A percentile compares a stretch with the other conserved stretches of the same genome.
Evolutionary conservation across 2,329 filamentous ascomycete species (phyloP).

Genomic region (Aureobasidium sp.): DNA sequence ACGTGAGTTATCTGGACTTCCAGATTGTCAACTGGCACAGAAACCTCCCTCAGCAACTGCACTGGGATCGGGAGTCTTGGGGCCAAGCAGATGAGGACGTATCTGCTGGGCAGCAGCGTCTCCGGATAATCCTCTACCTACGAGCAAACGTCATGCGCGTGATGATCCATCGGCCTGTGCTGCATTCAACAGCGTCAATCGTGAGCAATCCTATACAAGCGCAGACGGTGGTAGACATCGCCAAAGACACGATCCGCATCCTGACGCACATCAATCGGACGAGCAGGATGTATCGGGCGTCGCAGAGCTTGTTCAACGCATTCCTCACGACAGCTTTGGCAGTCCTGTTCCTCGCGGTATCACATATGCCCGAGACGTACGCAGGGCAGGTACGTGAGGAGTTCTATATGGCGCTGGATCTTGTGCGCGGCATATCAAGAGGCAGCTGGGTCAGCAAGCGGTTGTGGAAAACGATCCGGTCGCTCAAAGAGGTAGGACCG

Average conservation of each 20-base stretch:
- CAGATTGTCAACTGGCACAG: constrained; percentile 85
- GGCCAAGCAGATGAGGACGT: constrained; percentile 32
- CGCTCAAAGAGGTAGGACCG: constrained; percentile 65
- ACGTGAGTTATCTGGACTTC: constrained; percentile 74
- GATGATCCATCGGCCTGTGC: constrained; percentile 76
- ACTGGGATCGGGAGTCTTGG: constrained; percentile 43
- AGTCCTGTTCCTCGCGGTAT: constrained; percentile 68
- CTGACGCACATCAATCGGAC: constrained; percentile 65
- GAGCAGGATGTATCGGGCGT: constrained; percentile 61
- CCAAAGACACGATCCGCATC: constrained; percentile 69
- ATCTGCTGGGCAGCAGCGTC: constrained; percentile 53
- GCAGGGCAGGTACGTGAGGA: constrained; percentile 62
- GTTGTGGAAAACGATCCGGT: constrained; percentile 64
- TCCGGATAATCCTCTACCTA: constrained; percentile 78
- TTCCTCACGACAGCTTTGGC: constrained; percentile 70
- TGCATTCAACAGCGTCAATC: constrained; percentile 80
- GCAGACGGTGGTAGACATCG: constrained; percentile 65
- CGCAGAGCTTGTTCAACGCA: constrained; percentile 74
- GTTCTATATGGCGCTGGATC: constrained; percentile 70
- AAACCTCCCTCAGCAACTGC: constrained; percentile 56
- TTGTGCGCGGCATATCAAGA: constrained; percentile 65
- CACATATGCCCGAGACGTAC: constrained; percentile 67
- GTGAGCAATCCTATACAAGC: constrained; percentile 67
- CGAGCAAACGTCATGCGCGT: constrained; percentile 87
- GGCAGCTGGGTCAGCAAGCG: constrained; percentile 66